Conservation (phyloP, 768 basidiomycete species). For the Mycena capillaripes region DNA sequence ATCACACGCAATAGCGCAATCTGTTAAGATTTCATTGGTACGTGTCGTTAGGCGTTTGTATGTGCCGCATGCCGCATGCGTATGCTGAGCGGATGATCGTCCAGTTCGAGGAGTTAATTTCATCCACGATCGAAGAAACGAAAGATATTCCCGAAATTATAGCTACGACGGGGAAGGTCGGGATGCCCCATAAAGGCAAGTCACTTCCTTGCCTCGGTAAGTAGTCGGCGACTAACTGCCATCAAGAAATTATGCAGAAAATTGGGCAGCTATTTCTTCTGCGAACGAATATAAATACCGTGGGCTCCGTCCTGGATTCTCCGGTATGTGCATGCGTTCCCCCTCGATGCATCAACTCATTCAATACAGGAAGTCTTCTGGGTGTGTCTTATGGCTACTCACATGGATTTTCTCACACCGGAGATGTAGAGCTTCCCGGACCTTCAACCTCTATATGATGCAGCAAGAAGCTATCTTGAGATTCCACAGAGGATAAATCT, state of each 20-base stretch:
- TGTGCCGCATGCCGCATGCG: no score
- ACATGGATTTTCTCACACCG: constrained; percentile 2
- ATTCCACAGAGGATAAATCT: constrained; percentile 94
- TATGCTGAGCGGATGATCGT: background rate
- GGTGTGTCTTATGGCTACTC: constrained; percentile 61
- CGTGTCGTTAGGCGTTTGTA: constrained; percentile 25
- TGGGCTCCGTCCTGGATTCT: constrained; percentile 96
- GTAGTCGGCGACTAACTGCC: constrained; percentile 14
- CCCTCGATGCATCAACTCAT: background rate
- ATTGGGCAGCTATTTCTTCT: constrained; percentile 95
- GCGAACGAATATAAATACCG: constrained; percentile 94
- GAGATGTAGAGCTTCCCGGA: constrained; percentile 86
- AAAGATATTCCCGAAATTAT: constrained; percentile 96
- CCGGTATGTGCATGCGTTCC: constrained; percentile 71
- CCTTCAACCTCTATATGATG: constrained; percentile 94
- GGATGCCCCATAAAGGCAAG: constrained; percentile 85
- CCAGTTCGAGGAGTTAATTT: constrained; percentile 93
- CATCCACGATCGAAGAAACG: constrained; percentile 94
- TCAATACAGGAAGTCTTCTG: constrained; percentile 88
- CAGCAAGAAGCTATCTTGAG: constrained; percentile 94
- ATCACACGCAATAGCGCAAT: constrained; percentile 95
- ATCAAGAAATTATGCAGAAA: constrained; percentile 94
- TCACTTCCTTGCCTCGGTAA: constrained; percentile 22
- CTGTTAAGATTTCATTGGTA: constrained; percentile 95
- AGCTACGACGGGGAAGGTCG: constrained; percentile 95